A percentile compares a stretch with the other conserved stretches of the same genome.
These are phyloP conservation scores for Setaria viridis DNA, from an alignment of 202 grass and related monocot species.

Conservation along the genomic window DNA sequence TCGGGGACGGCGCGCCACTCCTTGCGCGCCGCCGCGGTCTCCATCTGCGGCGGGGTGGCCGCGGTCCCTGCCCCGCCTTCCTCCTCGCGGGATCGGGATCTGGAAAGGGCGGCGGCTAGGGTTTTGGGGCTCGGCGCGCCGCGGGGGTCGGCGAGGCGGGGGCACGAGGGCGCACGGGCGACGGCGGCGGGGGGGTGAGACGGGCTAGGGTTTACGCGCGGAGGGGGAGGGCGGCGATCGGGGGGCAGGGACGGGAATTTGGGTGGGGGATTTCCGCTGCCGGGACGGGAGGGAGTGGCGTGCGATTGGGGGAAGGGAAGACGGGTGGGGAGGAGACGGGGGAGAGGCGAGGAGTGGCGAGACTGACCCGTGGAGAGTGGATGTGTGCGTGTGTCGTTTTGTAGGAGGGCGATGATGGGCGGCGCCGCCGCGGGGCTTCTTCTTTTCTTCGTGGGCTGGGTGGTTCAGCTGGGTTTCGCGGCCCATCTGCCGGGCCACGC, in stretches of 20 bases:
- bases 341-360: neutral
- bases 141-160: neutral
- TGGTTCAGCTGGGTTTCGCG: too few species aligned
- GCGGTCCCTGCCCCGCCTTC: neutral
- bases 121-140: conserved; percentile 34
- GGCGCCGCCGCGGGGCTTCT: too few species aligned
- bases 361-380: neutral
- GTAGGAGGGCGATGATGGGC: neutral
- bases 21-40: conserved; percentile 64
- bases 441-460: too few species aligned
- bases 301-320: neutral
- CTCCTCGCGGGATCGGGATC: conserved; percentile 52
- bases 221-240: conserved; percentile 24
- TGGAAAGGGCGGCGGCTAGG: conserved; percentile 47
- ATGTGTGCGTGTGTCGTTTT: conserved; percentile 11
- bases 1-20: conserved; percentile 94
- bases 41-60: conserved; percentile 33
- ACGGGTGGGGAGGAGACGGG: neutral
- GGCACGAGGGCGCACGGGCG: neutral
- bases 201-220: conserved; percentile 37
- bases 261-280: conserved; percentile 3
- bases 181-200: neutral
- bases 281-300: neutral
- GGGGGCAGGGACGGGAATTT: neutral
- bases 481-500: too few species aligned